Percentiles rank a stretch among this genome's conserved stretches.
phyloP scores from a whole-genome alignment of 768 basidiomycete genomes.

The Cystofilobasidium macerans region DNA sequence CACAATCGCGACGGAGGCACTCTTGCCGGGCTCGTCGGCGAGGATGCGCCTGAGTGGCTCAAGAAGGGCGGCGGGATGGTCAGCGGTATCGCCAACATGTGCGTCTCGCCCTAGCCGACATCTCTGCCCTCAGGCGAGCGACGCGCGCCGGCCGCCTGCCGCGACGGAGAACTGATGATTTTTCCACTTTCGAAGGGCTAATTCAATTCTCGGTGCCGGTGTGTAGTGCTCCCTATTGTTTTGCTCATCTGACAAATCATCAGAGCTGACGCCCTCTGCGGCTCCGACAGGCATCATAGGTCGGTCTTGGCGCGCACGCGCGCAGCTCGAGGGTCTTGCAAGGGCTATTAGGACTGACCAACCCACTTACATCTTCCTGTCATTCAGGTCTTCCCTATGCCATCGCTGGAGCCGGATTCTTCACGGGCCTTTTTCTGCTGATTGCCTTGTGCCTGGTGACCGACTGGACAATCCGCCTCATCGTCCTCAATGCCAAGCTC shows the following conservation, averaged over 20 bases:
- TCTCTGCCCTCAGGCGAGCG: not conserved
- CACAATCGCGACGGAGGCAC: not conserved
- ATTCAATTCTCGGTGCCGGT: constrained; percentile 79
- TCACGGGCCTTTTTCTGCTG: constrained; percentile 72
- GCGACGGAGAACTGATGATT: constrained; percentile 29
- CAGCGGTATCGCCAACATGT: constrained; percentile 60
- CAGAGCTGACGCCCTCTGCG: not conserved
- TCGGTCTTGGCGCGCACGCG: constrained; percentile 39
- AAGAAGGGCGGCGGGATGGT: constrained; percentile 38
- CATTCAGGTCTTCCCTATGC: constrained; percentile 63
- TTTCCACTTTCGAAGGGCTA: constrained; percentile 89
- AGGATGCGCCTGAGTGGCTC: constrained; percentile 28
- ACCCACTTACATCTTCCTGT: not conserved
- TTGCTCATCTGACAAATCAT: constrained; percentile 14
- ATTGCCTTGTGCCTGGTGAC: constrained; percentile 69
- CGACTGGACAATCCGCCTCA: constrained; percentile 75
- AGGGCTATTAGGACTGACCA: not conserved
- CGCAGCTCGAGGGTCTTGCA: not conserved
- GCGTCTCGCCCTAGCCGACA: constrained; percentile 53
- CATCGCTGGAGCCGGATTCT: constrained; percentile 83
- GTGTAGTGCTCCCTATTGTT: constrained; percentile 9
- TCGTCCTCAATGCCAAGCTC: constrained; percentile 89
- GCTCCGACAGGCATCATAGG: constrained; percentile 56
- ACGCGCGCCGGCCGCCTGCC: not conserved
- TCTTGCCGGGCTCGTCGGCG: constrained; percentile 31